Evolutionary conservation across 2,329 filamentous ascomycete species (phyloP).

Genomic region (Aureobasidium pullulans): DNA sequence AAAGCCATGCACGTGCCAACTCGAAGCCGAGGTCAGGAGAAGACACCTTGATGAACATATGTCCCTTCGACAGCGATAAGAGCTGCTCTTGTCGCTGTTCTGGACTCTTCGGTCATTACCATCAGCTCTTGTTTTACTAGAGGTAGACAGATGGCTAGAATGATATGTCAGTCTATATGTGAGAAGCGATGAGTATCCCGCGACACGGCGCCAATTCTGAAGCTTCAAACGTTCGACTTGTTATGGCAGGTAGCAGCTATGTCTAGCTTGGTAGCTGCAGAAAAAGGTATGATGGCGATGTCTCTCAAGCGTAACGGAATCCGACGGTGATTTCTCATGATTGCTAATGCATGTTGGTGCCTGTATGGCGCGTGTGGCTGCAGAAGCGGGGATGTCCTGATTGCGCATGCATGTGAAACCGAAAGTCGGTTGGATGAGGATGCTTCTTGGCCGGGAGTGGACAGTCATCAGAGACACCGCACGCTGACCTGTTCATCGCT

Average conservation of each 20-base stretch:
- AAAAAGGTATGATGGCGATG: neutral
- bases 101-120: neutral
- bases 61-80: neutral
- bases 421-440: neutral
- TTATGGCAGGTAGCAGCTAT: neutral
- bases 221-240: neutral
- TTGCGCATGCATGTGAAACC: slow-evolving; percentile 12
- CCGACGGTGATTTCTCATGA: neutral
- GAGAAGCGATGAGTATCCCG: neutral
- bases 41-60: slow-evolving; percentile 1
- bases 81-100: neutral
- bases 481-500: neutral
- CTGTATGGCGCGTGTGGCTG: slow-evolving; percentile 5
- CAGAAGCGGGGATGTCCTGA: slow-evolving; percentile 11
- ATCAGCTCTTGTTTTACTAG: neutral
- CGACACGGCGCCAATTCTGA: neutral
- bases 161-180: neutral
- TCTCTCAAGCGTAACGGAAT: neutral
- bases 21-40: neutral
- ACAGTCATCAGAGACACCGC: slow-evolving; percentile 7
- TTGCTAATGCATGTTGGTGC: neutral
- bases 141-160: neutral
- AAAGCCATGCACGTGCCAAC: neutral
- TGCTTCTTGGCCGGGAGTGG: neutral
- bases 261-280: neutral